A percentile compares a stretch with the other conserved stretches of the same genome.
Evolutionary conservation across 805 yeast species (phyloP).

Genomic region (Zygosaccharomyces siamensis): DNA sequence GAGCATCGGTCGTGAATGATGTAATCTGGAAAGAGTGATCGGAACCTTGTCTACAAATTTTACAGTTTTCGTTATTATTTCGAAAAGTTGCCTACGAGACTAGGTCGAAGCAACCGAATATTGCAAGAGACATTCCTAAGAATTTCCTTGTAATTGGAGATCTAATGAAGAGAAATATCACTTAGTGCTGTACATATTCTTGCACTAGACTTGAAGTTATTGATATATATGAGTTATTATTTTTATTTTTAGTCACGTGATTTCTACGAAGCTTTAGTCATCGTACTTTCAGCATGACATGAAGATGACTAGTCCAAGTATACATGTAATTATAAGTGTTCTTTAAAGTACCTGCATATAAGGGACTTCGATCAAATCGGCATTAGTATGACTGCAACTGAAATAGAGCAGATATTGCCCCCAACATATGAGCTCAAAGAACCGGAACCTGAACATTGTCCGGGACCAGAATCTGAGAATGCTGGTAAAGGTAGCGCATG

Average conservation of each 20-base stretch:
- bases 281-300: background rate
- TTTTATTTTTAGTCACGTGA: background rate
- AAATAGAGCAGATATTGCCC: constrained; percentile 17
- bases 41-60: too few species aligned
- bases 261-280: background rate
- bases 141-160: too few species aligned
- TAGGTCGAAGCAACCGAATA: too few species aligned
- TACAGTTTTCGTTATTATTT: too few species aligned
- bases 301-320: background rate
- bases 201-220: too few species aligned
- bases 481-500: constrained; percentile 97
- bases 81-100: too few species aligned
- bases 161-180: too few species aligned
- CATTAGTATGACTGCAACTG: constrained; percentile 8
- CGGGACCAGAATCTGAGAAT: constrained; percentile 90
- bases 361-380: constrained; percentile 12
- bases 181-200: too few species aligned
- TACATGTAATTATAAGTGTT: background rate
- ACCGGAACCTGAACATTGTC: constrained; percentile 96
- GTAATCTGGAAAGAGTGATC: too few species aligned
- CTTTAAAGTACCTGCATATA: background rate
- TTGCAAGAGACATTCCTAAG: too few species aligned
- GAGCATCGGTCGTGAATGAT: too few species aligned
- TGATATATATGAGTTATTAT: background rate
- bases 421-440: constrained; percentile 41